Evolutionary conservation across 345 rosid genomes (phyloP), one percentile per base, ranked within the genome.

Genomic region (Mangifera indica): DNA sequence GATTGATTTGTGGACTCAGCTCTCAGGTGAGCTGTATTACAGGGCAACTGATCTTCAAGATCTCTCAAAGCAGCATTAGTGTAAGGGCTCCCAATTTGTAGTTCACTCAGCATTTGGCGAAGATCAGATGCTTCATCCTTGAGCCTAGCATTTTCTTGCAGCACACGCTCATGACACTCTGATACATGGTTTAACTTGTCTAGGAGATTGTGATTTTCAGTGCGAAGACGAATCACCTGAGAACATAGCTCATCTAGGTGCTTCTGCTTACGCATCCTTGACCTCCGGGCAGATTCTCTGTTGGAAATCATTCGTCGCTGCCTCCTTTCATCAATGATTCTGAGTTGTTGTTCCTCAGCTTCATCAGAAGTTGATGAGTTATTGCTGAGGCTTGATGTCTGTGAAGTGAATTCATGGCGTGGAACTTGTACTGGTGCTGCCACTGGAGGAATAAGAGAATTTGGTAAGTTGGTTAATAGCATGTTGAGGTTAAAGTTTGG

Each of bases 221-320:
- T 81, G 6, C 91, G 78, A 49, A 92, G 96, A 80, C 96, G 83
- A 64, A 86, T 64, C 17, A 91, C 96, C 71, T 91, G 98, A 55
- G 98, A 83, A 91, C 91, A 89, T 32, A 94, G 90, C 78, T 94
- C 99, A 79, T 94, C 98, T 32, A 94, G 89, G 85, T 94, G 98
- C 81, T 81, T 90, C 81, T 92, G 99, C 66, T 94, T 94, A 77
- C 99, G 79, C 98, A 92, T 92, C 86, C 99, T 74, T 13, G 99
- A 94, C 83, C 99, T 81, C 1, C 99, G 85, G 20, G 99, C 99
- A 5, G 99, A 94, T 77, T 94, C 98, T 75, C 99, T 81, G 73
- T 94, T 94, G 7, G 99, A 94, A 58, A 94, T 87, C 99, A 92
- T 94, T 77, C 98, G 85, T 63, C 98, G 80, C 77, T 87, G 90